Evolutionary conservation across 371 early-diverging fungal genomes (phyloP), one percentile per base, ranked within the genome.

Genomic region (Mucor irregularis): DNA sequence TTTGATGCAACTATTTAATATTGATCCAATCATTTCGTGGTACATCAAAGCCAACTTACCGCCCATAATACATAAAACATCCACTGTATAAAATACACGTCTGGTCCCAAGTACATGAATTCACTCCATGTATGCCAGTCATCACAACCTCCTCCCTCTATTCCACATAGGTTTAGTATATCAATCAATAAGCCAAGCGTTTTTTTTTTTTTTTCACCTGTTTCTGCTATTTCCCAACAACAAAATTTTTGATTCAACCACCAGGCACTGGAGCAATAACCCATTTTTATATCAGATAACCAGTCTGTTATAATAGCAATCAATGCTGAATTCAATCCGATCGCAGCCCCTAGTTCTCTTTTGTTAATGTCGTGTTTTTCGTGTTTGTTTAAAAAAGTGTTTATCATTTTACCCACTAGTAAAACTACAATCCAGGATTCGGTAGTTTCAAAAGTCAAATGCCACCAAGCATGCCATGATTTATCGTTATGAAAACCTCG

Each of bases 181-280:
- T 33, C 13, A 17, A 8, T 9, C 3, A 11, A 19, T 56, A 9
- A 17, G 28, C 10, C n/a, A n/a, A n/a, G n/a, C n/a, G n/a, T n/a
- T 26, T 6, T 29, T 28, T 42, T 14, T 30, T 22, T 14, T 35
- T 10, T 22, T 52, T 38, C 61, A 83, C 82, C 77, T 67, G 74
- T 65, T 30, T 74, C 68, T 67, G 78, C 84, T 10, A 86, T 76
- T 50, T 87, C 86, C 94, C 94, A 95, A 67, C 98, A 97, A 71
- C 98, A 97, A 73, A 97, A 97, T 69, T 94, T 92, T 62, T 90
- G 86, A 68, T 92, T 95, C 37, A 97, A 69, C 89, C 95, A 97
- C 90, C 95, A 97, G 1, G 83, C 90, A n/a, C 71, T 84, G 4
- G 74, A 70, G 64, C 98, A 98, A 62, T 88, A 90, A 0, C 98